Base-by-base conservation (phyloP, 371 early-diverging fungal genomes). In the Actinomortierella wolfii region DNA sequence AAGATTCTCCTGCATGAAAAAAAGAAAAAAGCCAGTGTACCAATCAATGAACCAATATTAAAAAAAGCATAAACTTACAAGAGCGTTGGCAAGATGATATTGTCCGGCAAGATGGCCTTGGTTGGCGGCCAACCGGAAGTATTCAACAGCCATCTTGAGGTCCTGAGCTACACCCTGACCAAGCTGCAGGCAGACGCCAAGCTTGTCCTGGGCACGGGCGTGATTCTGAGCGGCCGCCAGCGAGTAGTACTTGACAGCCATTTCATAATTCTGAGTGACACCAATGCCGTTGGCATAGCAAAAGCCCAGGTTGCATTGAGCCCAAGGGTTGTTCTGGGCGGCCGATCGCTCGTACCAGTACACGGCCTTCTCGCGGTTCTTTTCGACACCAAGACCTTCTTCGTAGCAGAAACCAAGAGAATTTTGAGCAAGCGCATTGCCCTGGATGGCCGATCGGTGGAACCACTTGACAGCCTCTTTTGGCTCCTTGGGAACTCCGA, bases 371-470 rank as follows among this genome's bases (percentile, higher is more conserved):
- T 78, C 51, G 1, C 87, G 58, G 69, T 92, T 84, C 67, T 81
- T 76, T 39, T 80, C 79, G 0, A 90, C 82, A 9, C 94, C 94
- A 42, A 89, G 68, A 13, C 96, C 97, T 40, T 89, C 82, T 64
- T 94, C 95, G 68, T 90, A 95, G 61, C 96, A 96, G 57, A 89
- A 94, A 2, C 95, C 97, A 20, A 96, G 80, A 6, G 92, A 89
- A 55, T 92, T 93, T 63, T 91, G 86, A 9, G 92, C 96, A 2
- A 92, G 77, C 3, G 92, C 79, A 56, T 90, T 89, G 13, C 90
- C 92, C 68, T 84, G 86, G 58, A 84, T 75, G 14, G 92, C 91
- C 9, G 87, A 80, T 40, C 78, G 76, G 28, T 81, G 60, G 67
- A 89, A 91, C 88, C 88, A 90, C 54, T 83, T 80, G 50, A 84